A percentile compares a stretch with the other conserved stretches of the same genome.
Conservation (phyloP, 768 basidiomycete species). For the Boletus rufocinnamomeus region DNA sequence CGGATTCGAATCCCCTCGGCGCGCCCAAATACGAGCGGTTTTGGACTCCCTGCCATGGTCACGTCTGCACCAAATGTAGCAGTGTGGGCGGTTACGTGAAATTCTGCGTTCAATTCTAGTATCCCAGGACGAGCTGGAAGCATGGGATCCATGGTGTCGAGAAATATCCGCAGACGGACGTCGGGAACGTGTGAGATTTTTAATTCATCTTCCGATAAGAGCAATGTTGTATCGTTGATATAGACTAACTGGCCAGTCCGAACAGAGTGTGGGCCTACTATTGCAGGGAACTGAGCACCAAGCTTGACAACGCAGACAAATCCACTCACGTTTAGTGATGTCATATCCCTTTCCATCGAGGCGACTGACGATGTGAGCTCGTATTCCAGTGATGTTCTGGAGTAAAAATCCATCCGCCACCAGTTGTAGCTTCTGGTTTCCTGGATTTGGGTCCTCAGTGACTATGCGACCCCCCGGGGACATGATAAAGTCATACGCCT, state of each 20-base stretch:
- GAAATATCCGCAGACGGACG: constrained; percentile 60
- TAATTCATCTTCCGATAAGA: constrained; percentile 37
- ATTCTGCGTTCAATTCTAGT: constrained; percentile 43
- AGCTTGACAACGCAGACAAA: background rate
- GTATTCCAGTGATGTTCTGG: constrained; percentile 75
- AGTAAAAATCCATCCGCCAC: constrained; percentile 73
- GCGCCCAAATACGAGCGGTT: constrained; percentile 47
- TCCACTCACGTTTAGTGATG: constrained; percentile 69
- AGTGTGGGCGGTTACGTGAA: constrained; percentile 59
- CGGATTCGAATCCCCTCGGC: constrained; percentile 56
- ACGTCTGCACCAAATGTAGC: constrained; percentile 74
- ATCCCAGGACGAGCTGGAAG: constrained; percentile 42
- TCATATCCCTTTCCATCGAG: constrained; percentile 87
- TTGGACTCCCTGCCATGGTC: constrained; percentile 28
- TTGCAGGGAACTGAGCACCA: constrained; percentile 7
- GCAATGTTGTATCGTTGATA: constrained; percentile 64
- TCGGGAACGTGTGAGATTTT: constrained; percentile 35
- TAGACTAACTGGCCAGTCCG: constrained; percentile 81
- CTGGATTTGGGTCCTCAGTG: constrained; percentile 71
- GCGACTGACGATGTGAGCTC: constrained; percentile 74
- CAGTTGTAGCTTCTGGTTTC: constrained; percentile 59
- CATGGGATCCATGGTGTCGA: constrained; percentile 52
- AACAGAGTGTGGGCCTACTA: constrained; percentile 83
- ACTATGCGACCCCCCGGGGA: constrained; percentile 54
- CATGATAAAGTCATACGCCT: constrained; percentile 86